A percentile compares a stretch with the other conserved stretches of the same genome.
These are phyloP conservation scores for Echium plantagineum DNA, from an alignment of 257 asterid species.

Conservation along the genomic window DNA sequence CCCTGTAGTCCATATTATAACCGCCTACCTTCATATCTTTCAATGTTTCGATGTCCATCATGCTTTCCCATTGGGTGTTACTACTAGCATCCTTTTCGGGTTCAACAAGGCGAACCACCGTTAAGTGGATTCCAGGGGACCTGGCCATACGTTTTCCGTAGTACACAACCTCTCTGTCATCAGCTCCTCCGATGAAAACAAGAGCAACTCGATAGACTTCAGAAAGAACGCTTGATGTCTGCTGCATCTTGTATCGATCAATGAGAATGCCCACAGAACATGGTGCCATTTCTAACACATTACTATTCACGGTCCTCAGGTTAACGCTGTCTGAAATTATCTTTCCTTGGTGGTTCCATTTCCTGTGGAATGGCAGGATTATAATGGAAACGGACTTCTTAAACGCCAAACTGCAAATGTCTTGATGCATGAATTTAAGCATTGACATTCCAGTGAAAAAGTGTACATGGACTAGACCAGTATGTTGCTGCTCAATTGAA, in stretches of 20 bases:
- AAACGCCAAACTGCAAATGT: slow-evolving; percentile 58
- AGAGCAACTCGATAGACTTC: slow-evolving; percentile 4
- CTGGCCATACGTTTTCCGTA: slow-evolving; percentile 15
- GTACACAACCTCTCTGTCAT: slow-evolving; percentile 18
- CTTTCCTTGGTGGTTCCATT: slow-evolving; percentile 77
- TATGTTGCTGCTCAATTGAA: slow-evolving; percentile 29
- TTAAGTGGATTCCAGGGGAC: slow-evolving; percentile 11
- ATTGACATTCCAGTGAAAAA: slow-evolving; percentile 62
- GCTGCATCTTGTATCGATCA: slow-evolving; percentile 12
- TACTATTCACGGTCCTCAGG: slow-evolving; percentile 8
- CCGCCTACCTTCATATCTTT: slow-evolving; percentile 1
- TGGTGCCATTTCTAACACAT: slow-evolving; percentile 13
- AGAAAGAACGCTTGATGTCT: background rate
- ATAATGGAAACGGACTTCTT: slow-evolving; percentile 47
- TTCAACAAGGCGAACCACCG: slow-evolving; percentile 8
- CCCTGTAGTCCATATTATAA: slow-evolving; percentile 4
- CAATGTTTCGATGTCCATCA: slow-evolving; percentile 11
- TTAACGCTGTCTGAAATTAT: slow-evolving; percentile 29
- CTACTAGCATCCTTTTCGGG: background rate
- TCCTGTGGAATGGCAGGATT: slow-evolving; percentile 61
- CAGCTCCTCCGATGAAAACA: slow-evolving; percentile 16
- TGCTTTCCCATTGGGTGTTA: slow-evolving; percentile 12
- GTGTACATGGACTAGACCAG: slow-evolving; percentile 26
- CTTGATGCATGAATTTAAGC: slow-evolving; percentile 63
- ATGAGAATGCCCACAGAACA: slow-evolving; percentile 18